Evolutionary conservation across 495 filamentous ascomycete genomes (phyloP), one percentile per base, ranked within the genome.

Genomic region (Thermothielavioides terrestris): DNA sequence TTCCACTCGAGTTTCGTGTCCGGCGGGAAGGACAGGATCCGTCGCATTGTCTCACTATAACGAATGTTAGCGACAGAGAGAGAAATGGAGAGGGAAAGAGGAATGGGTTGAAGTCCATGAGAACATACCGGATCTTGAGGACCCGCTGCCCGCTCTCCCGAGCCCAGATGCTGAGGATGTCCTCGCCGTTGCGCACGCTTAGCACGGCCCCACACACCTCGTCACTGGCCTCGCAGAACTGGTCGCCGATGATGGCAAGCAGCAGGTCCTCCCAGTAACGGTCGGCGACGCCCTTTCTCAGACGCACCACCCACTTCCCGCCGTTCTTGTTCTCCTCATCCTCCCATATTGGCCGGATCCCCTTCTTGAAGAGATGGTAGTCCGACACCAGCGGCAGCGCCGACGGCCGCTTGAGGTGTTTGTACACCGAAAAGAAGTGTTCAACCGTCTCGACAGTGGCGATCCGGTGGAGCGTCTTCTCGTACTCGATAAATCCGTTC

Each of bases 191-290:
- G 49, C 92, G 77, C 46, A 98, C 88, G 65, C 91, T 96, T 30
- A 98, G 74, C 10, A 98, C 94, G 39, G 82, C 85, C 50, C 92
- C 92, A 58, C 92, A 97, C 31, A 98, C 84, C 63, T 97, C 94
- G 53, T 98, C 92, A 31, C 84, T 79, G 27, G 88, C 91, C 57
- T 97, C 92, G 27, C 82, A 81, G 66, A 97, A 97, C 64, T 96
- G 94, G 63, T 97, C 90, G 21, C 92, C 92, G 44, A 95, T 78
- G 62, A 95, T 85, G 27, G 88, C 89, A 54, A 97, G 69, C 41
- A 97, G 75, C 40, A 98, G 73, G 62, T 98, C 89, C 73, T 98
- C 92, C 86, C 94, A 98, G 71, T 95, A 98, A 35, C 94, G 83
- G 68, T 96, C 94, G 11, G 86, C 84, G 18, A 97, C 87, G 22